A percentile compares a stretch with the other conserved stretches of the same genome.
These are phyloP conservation scores for Coccomyxa sp. DNA, from an alignment of 139 green algal species.

Conservation along the genomic window DNA sequence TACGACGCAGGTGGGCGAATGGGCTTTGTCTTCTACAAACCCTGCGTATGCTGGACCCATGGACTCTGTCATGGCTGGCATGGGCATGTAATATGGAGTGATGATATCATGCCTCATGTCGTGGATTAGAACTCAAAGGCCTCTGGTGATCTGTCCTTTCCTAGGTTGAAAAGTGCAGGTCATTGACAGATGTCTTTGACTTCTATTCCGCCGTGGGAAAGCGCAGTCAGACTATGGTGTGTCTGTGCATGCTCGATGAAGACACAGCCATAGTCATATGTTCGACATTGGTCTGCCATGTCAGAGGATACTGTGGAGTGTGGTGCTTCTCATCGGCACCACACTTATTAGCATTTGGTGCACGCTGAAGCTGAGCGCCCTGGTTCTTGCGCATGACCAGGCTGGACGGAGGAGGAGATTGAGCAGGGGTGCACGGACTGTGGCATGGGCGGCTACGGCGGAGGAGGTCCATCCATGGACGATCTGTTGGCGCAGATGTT, in stretches of 20 bases:
- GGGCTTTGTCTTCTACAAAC: too few species aligned
- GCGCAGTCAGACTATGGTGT: background rate
- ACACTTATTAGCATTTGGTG: background rate
- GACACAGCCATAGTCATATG: too few species aligned
- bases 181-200: background rate
- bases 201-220: background rate
- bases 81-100: background rate
- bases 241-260: too few species aligned
- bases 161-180: background rate
- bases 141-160: background rate
- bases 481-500: constrained; percentile 25
- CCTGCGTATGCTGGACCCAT: background rate
- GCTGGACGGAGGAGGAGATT: constrained; percentile 38
- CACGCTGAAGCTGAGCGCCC: background rate
- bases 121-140: too few species aligned
- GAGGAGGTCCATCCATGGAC: constrained; percentile 16
- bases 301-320: background rate
- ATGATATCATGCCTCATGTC: background rate
- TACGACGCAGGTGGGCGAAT: constrained; percentile 17
- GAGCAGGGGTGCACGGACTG: constrained; percentile 18
- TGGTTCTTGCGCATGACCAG: constrained; percentile 1
- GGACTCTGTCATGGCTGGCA: background rate
- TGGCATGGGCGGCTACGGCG: constrained; percentile 14
- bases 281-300: background rate
- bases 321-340: background rate